Evolutionary conservation across 495 filamentous ascomycete species (phyloP), one percentile per base, ranked within the genome.

Genomic region (Aspergillus bridgeri): DNA sequence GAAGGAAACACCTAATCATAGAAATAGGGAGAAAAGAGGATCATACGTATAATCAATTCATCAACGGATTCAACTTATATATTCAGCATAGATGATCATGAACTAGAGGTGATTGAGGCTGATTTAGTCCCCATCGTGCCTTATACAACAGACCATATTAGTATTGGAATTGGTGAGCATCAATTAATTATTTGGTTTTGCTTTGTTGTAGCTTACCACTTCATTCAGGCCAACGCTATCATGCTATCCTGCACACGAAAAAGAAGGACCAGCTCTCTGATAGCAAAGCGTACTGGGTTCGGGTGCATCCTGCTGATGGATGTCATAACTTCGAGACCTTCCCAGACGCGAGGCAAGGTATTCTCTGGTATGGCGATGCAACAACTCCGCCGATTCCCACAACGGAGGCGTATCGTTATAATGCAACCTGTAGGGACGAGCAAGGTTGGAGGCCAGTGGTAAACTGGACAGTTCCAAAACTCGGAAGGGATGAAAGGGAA

Each of bases 211-310:
- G n/a, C 19, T 42, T 6, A 43, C 11, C 11, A 24, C 23, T 9
- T 5, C 51, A 69, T 9, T 5, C 51, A 69, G 71, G 80, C 17
- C 84, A 88, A 66, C 77, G 86, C 27, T 83, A 83, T 66, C 78
- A 87, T 58, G 75, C 88, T 13, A 81, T 85, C 56, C 79, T 88
- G 42, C 76, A 82, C 57, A 85, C 84, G 21, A 25, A 42, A 72
- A 71, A 42, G 61, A 76, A 51, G 25, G 15, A 29, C 8, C 18
- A 51, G 9, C 5, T 42, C 3, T 50, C 51, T 1, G 22, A 22
- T n/a, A 47, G 48, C n/a, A 6, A 51, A 19, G 79, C 83, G 64
- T 88, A 81, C 72, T 89, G 86, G 86, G 74, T 86, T 48, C 77
- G 83, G 20, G 71, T 78, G 9, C 29, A 61, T 44, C 46, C 27